Evolutionary conservation across 164 flowering plant species (phyloP), one percentile per base, ranked within the genome.

Genomic region (Piper betle): DNA sequence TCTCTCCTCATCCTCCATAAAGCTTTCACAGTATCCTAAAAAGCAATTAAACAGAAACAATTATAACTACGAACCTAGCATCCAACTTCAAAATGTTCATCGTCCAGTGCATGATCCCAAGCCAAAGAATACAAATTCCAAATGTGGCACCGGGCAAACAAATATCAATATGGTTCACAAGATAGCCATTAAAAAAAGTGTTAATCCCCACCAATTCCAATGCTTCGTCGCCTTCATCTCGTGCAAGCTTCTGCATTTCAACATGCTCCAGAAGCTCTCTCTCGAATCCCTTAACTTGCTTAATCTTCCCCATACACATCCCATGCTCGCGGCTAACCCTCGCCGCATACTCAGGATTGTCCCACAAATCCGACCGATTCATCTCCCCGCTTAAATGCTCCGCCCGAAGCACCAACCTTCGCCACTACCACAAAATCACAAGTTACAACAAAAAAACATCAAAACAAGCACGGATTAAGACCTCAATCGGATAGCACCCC

Each of bases 281-380:
- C 73, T 93, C 92, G 58, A 82, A 80, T 43, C 78, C 76, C 56
- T 72, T 85, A 62, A 91, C 95, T 73, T 80, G 91, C 65, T 86
- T 86, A 81, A 90, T 81, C 66, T 81, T 93, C 37, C 87, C 82
- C 87, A 84, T 74, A 12, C 86, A 75, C 6, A 81, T 79, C n/a
- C 99, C 99, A 74, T 90, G 97, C 70, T 93, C 99, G 11, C 91
- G 88, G 68, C 95, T 86, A 63, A 90, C 75, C 72, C 81, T 90
- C 67, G 96, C 95, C 58, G 96, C 99, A 76, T 73, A 82, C 58
- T 76, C 78, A 48, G 97, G 91, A 74, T 93, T 91, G 71, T 93
- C 84, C 99, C 99, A 93, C 39, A 93, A 71, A 60, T 88, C 79
- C 8, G 96, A 78, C 75, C 84, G 82, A 66, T 86, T 73, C 67